Evolutionary conservation across 768 basidiomycete species (phyloP), one percentile per base, ranked within the genome.

Genomic region (Hericium alpestre): DNA sequence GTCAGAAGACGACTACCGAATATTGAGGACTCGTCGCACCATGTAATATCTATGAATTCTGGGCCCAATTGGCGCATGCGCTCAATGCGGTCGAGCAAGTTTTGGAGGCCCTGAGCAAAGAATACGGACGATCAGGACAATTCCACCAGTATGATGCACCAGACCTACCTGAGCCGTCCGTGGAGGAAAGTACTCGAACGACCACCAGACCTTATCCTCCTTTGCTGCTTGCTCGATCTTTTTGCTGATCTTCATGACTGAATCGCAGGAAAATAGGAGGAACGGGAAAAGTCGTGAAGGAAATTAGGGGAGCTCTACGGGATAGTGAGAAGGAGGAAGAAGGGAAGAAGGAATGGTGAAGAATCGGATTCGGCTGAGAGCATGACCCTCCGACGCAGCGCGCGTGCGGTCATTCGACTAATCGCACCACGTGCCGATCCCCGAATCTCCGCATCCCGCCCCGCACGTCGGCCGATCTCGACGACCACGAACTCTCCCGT

Each of bases 1-100:
- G 43, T 46, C 9, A 46, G 15, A 46, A 46, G 13, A 38, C 59
- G 53, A 13, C 15, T 20, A 54, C 12, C 18, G 39, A 37, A 46
- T 55, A 49, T 12, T 18, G 23, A 22, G 3, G 48, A 61, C 59
- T 55, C 54, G 46, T 53, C 11, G 58, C 59, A 84, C 92, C 92
- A 98, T 69, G 95, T 98, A 66, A 98, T 95, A 69, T 98, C 95
- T 64, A 98, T 88, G 68, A 99, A 99, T 69, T 96, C 95, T 9
- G 96, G 96, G 1, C 96, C 95, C 38, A 96, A 74, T 8, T 82
- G 81, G 54, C 93, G 81, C 96, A 99, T 98, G 61, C 94, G 90
- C 71, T 98, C 95, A 73, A 99, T 98, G 65, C 96, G 93, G 72
- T 97, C 94, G 59, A 96, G 79, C 38, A 99, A 77, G 71, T 99